Evolutionary conservation across 371 early-diverging fungal genomes (phyloP), one percentile per base, ranked within the genome.

Genomic region (Haplosporangium sp.): DNA sequence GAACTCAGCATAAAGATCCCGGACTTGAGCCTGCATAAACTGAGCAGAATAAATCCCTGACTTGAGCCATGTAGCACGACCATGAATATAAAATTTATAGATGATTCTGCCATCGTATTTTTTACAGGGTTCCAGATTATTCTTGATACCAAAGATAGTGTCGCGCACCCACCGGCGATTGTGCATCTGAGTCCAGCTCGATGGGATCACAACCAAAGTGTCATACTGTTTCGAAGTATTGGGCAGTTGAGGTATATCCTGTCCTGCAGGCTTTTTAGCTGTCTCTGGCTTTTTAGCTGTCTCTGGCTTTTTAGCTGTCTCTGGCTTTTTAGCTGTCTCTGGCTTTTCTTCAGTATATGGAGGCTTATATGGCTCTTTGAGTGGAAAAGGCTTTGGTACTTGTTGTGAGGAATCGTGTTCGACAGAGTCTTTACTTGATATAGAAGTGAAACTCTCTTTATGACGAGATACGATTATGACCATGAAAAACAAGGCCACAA

Each of bases 41-140:
- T 87, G 69, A 5, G 79, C 76, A 1, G 74, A 61, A 57, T 78
- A 66, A 27, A 69, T 59, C 2, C 70, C 34, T 71, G 68, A 35
- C 61, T 61, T 53, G 67, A 68, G 6, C 69, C 72, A 47, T 2
- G 82, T 81, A 10, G 75, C 55, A 0, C 66, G 83, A 20, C 88
- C 89, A 71, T 88, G 76, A 17, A 88, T 77, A 66, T 84, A 86
- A 52, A 89, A 89, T 52, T 83, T 84, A 74, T 89, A 88, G n/a
- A 84, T 68, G 38, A 86, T 77, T 5, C 83, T 75, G 52, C 85
- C 76, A 58, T 86, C 77, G 60, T 86, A 67, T 4, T 65, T 69
- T 64, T 83, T 84, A 59, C 85, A 85, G 27, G 89, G 89, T 37
- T 83, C 56, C 39, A 87, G 61, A 48, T 88, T 89, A 62, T 89